Evolutionary conservation across 768 basidiomycete genomes (phyloP).

Genomic region (Suillus subluteus): DNA sequence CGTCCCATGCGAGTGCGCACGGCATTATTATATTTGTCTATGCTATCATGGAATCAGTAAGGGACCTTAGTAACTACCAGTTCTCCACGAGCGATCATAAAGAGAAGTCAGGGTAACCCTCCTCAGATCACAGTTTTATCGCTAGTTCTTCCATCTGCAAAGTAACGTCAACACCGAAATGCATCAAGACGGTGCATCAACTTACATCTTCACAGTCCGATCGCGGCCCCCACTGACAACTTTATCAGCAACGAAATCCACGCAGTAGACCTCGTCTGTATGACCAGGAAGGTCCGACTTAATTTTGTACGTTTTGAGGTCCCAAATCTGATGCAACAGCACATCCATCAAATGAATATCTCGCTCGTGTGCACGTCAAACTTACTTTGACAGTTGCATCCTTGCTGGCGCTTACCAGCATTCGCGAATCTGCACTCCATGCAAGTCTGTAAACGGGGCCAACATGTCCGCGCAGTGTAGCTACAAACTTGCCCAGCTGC

Average conservation of each 20-base stretch:
- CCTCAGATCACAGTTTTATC: not conserved
- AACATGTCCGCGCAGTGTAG: constrained; percentile 90
- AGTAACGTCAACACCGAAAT: constrained; percentile 6
- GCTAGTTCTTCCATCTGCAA: constrained; percentile 36
- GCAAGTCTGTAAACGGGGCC: constrained; percentile 92
- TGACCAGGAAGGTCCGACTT: constrained; percentile 94
- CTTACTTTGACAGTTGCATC: constrained; percentile 93
- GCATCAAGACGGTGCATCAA: constrained; percentile 6
- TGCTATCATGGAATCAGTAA: too few relatives aligned
- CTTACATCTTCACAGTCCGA: constrained; percentile 93
- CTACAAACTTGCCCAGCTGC: constrained; percentile 82
- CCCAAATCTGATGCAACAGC: constrained; percentile 76
- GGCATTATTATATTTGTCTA: too few relatives aligned
- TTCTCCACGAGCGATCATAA: too few relatives aligned
- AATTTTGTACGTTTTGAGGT: constrained; percentile 94
- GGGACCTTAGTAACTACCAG: too few relatives aligned
- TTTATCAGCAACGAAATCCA: constrained; percentile 99
- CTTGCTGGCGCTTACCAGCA: constrained; percentile 94
- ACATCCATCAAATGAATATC: not conserved
- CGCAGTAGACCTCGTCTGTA: constrained; percentile 97
- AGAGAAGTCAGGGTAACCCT: not conserved
- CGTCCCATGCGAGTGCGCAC: too few relatives aligned
- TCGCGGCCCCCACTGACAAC: constrained; percentile 98
- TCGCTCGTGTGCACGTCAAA: not conserved
- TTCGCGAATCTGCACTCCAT: constrained; percentile 92